Evolutionary conservation across 768 basidiomycete genomes (phyloP).

Genomic region (Collybiopsis confluens): DNA sequence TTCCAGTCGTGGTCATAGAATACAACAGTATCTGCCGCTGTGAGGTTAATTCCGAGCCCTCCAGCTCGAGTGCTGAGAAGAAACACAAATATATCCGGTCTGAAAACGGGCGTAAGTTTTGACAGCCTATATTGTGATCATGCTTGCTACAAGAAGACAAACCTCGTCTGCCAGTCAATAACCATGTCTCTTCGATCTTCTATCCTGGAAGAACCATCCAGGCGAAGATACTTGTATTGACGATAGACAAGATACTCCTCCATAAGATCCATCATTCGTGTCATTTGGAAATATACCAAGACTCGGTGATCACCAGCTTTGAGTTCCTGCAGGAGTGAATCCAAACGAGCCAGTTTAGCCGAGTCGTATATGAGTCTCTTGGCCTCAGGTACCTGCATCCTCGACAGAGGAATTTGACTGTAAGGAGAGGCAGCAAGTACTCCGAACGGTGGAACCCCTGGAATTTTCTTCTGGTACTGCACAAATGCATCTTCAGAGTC

Average conservation of each 20-base stretch:
- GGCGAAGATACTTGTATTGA: slow-evolving; percentile 89
- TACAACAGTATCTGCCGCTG: slow-evolving; percentile 92
- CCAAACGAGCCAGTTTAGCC: slow-evolving; percentile 89
- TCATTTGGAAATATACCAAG: slow-evolving; percentile 99
- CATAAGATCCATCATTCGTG: slow-evolving; percentile 98
- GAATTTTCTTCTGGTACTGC: slow-evolving; percentile 44
- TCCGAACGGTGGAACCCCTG: slow-evolving; percentile 62
- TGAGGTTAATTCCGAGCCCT: slow-evolving; percentile 94
- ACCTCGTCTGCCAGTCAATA: slow-evolving; percentile 98
- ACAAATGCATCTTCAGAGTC: slow-evolving; percentile 52
- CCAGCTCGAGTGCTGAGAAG: slow-evolving; percentile 92
- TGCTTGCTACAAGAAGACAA: slow-evolving; percentile 18
- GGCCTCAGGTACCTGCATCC: slow-evolving; percentile 91
- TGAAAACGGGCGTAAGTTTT: slow-evolving; percentile 21
- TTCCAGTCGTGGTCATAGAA: slow-evolving; percentile 98
- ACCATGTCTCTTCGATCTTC: slow-evolving; percentile 99
- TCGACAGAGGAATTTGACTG: slow-evolving; percentile 74
- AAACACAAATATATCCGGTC: slow-evolving; percentile 87
- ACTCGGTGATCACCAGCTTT: slow-evolving; percentile 93
- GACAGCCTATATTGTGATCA: background rate
- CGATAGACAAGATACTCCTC: slow-evolving; percentile 97
- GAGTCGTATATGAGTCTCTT: slow-evolving; percentile 95
- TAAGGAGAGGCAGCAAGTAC: slow-evolving; percentile 60
- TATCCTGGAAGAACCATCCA: slow-evolving; percentile 92
- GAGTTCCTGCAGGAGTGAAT: slow-evolving; percentile 84